phyloP scores from a whole-genome alignment of 768 basidiomycete species.

The Boletus huronensis region DNA sequence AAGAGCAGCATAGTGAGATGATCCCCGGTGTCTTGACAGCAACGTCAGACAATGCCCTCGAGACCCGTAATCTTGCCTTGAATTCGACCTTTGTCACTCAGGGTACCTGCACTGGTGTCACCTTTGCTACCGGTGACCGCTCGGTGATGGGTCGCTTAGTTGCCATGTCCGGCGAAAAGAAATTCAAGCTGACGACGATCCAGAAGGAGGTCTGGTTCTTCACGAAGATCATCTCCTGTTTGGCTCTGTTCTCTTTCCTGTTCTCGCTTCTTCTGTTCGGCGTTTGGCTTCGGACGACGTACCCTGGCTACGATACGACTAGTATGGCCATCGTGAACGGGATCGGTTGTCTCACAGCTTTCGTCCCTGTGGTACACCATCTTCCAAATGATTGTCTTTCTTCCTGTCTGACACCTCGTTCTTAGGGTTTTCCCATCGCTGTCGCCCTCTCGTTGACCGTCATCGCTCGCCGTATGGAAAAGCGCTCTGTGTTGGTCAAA shows the following conservation, averaged over 20 bases:
- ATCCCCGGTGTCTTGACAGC: conserved; percentile 41
- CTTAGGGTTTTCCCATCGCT: conserved; percentile 35
- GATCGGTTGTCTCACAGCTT: conserved; percentile 36
- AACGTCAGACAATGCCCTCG: conserved; percentile 46
- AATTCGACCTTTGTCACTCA: conserved; percentile 41
- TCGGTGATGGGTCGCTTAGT: conserved; percentile 51
- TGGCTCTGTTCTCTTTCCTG: conserved; percentile 39
- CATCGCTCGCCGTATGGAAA: conserved; percentile 45
- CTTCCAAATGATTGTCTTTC: neutral
- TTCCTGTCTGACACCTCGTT: neutral
- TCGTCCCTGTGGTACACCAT: conserved; percentile 38
- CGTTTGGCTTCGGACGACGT: conserved; percentile 37
- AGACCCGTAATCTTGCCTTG: conserved; percentile 46
- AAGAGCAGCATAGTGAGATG: conserved; percentile 33
- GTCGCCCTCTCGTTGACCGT: conserved; percentile 50
- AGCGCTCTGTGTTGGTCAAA: conserved; percentile 45
- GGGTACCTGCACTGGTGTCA: conserved; percentile 39
- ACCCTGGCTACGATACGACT: conserved; percentile 32
- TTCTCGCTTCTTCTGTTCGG: conserved; percentile 39
- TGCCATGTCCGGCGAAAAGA: conserved; percentile 44
- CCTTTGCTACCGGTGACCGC: conserved; percentile 42
- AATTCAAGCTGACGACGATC: conserved; percentile 45
- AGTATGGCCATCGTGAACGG: conserved; percentile 36
- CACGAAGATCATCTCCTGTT: conserved; percentile 46
- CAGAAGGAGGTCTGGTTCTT: conserved; percentile 48